Evolutionary conservation across 768 basidiomycete genomes (phyloP).

Genomic region (Trametes punicea): DNA sequence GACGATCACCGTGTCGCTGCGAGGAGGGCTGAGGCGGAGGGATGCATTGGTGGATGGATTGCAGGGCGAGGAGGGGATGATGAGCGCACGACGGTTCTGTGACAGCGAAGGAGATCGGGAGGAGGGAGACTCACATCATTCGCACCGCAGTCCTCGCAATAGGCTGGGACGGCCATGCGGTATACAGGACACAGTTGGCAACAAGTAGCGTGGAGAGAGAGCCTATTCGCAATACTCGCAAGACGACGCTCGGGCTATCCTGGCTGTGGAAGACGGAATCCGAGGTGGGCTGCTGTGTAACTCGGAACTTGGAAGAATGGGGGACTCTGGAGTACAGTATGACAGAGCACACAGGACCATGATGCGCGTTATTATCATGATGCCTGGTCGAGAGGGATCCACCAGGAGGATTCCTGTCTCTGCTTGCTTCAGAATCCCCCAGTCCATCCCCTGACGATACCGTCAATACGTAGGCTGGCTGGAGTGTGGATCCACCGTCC

Average conservation of each 20-base stretch:
- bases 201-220: neutral
- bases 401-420: no score
- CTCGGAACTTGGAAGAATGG: neutral
- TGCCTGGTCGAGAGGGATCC: no score
- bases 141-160: conserved; percentile 8
- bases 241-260: neutral
- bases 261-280: neutral
- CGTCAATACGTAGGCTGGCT: neutral
- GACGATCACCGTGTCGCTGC: neutral
- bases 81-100: conserved; percentile 7
- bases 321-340: neutral
- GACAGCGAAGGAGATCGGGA: conserved; percentile 14
- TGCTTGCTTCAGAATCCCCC: no score
- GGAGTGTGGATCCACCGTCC: neutral
- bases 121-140: conserved; percentile 17
- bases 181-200: neutral
- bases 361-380: neutral
- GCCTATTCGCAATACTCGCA: neutral
- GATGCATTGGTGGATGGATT: neutral
- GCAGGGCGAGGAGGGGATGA: no score
- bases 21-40: conserved; percentile 1
- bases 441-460: neutral
- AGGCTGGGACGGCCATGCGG: conserved; percentile 11
- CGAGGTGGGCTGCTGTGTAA: neutral
- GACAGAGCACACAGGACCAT: neutral